Conservation (phyloP, 1,284 basidiomycete genomes). For the Cutaneotrichosporon mucoides region DNA sequence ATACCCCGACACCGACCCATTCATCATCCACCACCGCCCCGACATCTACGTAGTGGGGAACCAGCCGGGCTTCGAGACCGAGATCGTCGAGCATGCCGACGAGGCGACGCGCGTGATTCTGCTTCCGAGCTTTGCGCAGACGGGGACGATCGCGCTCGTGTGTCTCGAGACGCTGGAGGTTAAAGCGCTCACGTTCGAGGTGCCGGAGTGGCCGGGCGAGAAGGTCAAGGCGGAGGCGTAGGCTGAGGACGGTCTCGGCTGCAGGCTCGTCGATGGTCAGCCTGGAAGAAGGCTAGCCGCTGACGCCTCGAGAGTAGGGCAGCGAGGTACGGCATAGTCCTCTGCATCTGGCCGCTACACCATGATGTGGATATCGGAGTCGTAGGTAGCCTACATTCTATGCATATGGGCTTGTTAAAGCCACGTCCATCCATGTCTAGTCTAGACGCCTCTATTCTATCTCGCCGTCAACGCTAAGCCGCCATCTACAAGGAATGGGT, state of each 20-base stretch:
- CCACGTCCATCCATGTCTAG: background rate
- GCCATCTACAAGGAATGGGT: too few species aligned
- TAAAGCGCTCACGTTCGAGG: slow-evolving; percentile 48
- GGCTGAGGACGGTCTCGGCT: too few species aligned
- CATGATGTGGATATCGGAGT: too few species aligned
- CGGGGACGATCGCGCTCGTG: slow-evolving; percentile 61
- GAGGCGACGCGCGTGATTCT: slow-evolving; percentile 66
- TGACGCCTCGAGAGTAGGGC: too few species aligned
- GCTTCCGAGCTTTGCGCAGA: slow-evolving; percentile 72
- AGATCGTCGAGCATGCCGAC: slow-evolving; percentile 54
- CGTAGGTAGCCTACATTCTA: too few species aligned
- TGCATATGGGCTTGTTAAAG: too few species aligned
- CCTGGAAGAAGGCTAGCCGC: too few species aligned
- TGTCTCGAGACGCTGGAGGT: slow-evolving; percentile 58
- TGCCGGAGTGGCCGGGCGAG: slow-evolving; percentile 44
- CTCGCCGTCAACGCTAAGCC: too few species aligned
- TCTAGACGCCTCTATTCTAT: background rate
- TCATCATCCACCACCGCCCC: slow-evolving; percentile 77
- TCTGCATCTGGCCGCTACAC: too few species aligned
- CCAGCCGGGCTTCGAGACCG: slow-evolving; percentile 76
- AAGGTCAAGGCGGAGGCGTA: background rate
- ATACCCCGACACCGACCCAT: slow-evolving; percentile 82
- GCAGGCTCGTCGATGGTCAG: too few species aligned
- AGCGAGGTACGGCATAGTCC: too few species aligned
- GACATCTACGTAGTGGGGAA: slow-evolving; percentile 91